Evolutionary conservation across 805 yeast genomes (phyloP), one percentile per base, ranked within the genome.

Genomic region (Teunomyces panamensis): DNA sequence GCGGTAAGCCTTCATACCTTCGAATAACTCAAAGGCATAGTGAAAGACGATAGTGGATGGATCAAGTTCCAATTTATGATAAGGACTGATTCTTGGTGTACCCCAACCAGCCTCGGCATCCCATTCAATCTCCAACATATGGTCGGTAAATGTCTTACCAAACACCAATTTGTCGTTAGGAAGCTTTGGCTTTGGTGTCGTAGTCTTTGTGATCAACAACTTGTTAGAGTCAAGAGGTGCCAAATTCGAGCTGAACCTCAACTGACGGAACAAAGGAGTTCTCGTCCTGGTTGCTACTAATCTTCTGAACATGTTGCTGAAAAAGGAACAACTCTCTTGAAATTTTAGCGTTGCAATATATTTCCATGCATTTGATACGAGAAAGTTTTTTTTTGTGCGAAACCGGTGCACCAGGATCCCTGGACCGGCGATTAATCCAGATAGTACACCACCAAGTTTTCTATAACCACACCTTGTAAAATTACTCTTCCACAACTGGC

Each of bases 1-100:
- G 51, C 71, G 71, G 78, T 91, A 92, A 10, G 97, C 97, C 75
- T 92, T 92, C 74, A 92, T 76, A 56, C 99, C 99, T 74, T 92
- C 99, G 57, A 92, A 94, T 50, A 92, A 79, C 69, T 89, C 96
- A 63, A 94, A 92, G 4, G 96, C 92, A 62, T 92, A 92, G 75
- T 92, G 99, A 73, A 92, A 83, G 30, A 91, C 98, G 65, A 87
- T 81, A 14, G 94, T 73, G 16, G 96, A 84, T 26, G 99, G 99
- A 62, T 91, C 97, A 49, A 92, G 68, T 13, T 75, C 59, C 46
- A 92, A 71, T 44, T 81, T 81, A 45, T 85, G 91, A 65, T 88
- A 90, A 20, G 98, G 97, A 55, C 80, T 80, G 66, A 92, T 91
- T 64, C 80, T 80, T 39, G 99, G 98, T n/a, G 80, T 69, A 9